phyloP scores from a whole-genome alignment of 2,329 filamentous ascomycete genomes.

The Cercospora zeae-maydis region DNA sequence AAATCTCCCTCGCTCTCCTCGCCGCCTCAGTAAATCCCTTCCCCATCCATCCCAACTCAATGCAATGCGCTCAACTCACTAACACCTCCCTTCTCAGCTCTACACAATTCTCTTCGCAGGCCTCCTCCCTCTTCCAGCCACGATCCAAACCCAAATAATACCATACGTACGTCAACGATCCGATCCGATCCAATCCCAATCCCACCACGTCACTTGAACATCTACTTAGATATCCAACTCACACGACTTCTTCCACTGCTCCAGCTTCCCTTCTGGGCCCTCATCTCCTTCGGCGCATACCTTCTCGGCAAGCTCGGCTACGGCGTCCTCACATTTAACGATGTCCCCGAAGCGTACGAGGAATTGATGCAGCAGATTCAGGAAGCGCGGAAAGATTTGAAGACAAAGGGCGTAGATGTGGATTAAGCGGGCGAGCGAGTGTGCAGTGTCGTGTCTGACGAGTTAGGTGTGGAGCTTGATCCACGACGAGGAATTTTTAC shows the following conservation, averaged over 20 bases:
- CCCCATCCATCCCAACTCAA: constrained; percentile 1
- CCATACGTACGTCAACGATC: constrained; percentile 75
- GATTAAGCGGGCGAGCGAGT: constrained; percentile 53
- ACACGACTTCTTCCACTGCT: neutral
- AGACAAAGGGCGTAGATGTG: constrained; percentile 70
- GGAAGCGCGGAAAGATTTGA: constrained; percentile 69
- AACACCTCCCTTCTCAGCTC: constrained; percentile 55
- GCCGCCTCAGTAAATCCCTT: constrained; percentile 70
- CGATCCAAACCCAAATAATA: constrained; percentile 79
- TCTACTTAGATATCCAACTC: neutral
- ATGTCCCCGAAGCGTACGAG: constrained; percentile 84
- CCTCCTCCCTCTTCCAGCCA: constrained; percentile 72
- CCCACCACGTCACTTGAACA: neutral
- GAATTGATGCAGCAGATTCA: constrained; percentile 86
- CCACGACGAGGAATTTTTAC: neutral
- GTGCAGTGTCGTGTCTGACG: neutral
- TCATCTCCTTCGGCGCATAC: constrained; percentile 87
- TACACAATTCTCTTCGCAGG: constrained; percentile 84
- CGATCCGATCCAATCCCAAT: neutral
- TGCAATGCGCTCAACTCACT: constrained; percentile 26
- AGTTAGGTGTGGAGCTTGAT: too few species aligned
- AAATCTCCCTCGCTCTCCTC: constrained; percentile 80
- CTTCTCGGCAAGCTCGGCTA: constrained; percentile 87
- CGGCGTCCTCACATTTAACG: constrained; percentile 94
- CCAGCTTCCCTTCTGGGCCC: constrained; percentile 89